Conservation (phyloP, 495 filamentous ascomycete genomes). For the Xylaria nigripes region DNA sequence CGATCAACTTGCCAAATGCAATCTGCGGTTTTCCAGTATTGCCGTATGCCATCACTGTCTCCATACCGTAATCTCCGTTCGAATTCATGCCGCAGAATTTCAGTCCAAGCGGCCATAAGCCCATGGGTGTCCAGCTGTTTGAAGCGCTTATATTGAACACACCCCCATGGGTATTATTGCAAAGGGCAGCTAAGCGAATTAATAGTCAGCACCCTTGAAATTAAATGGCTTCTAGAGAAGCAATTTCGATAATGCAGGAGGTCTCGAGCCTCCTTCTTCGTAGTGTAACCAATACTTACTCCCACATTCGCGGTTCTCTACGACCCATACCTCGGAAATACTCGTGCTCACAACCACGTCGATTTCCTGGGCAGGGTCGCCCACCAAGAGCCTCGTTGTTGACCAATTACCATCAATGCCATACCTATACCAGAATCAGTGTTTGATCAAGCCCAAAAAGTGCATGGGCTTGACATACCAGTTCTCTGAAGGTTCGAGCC, state of each 20-base stretch:
- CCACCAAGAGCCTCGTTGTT: conserved; percentile 46
- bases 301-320: conserved; percentile 43
- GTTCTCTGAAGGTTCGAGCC: conserved; percentile 36
- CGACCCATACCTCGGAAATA: conserved; percentile 50
- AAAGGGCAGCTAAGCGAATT: conserved; percentile 29
- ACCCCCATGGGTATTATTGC: conserved; percentile 42
- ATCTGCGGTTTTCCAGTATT: conserved; percentile 32
- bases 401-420: conserved; percentile 47
- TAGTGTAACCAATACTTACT: conserved; percentile 22
- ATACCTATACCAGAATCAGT: conserved; percentile 32
- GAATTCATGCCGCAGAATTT: conserved; percentile 43
- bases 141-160: conserved; percentile 45
- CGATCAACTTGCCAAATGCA: conserved; percentile 38
- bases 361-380: conserved; percentile 48
- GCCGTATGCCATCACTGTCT: conserved; percentile 42
- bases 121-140: conserved; percentile 48
- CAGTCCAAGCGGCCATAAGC: conserved; percentile 47
- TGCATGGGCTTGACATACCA: conserved; percentile 28
- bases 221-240: background rate
- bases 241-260: background rate
- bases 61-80: conserved; percentile 53
- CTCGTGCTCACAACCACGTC: conserved; percentile 51
- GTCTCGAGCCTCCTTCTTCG: background rate
- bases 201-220: conserved; percentile 11
- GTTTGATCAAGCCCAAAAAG: conserved; percentile 6